Evolutionary conservation across 768 basidiomycete genomes (phyloP).

Genomic region (Hypsizygus marmoreus): DNA sequence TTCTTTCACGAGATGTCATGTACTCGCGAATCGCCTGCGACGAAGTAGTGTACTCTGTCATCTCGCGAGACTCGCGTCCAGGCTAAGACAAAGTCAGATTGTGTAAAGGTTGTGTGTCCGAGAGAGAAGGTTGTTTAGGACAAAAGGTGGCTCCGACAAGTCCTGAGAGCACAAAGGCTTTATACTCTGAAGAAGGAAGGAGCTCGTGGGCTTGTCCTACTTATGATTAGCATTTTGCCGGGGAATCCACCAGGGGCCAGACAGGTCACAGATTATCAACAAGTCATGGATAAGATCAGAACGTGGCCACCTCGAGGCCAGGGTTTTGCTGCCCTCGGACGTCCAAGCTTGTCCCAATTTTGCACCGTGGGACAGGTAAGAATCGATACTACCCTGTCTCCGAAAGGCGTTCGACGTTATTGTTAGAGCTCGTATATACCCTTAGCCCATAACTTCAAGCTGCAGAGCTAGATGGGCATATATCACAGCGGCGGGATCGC

Average conservation of each 20-base stretch:
- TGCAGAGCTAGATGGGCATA: too few relatives aligned
- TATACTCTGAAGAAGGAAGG: slow-evolving; percentile 32
- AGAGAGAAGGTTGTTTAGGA: slow-evolving; percentile 23
- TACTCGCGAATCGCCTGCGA: slow-evolving; percentile 61
- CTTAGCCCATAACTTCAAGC: too few relatives aligned
- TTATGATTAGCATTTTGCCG: slow-evolving; percentile 35
- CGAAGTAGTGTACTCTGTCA: slow-evolving; percentile 68
- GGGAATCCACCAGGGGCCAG: slow-evolving; percentile 31
- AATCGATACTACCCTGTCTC: neutral
- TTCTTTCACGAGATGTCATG: slow-evolving; percentile 61
- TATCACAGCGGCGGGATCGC: neutral
- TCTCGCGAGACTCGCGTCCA: slow-evolving; percentile 25
- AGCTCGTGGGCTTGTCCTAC: slow-evolving; percentile 12
- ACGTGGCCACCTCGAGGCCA: slow-evolving; percentile 50
- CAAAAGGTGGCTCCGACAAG: slow-evolving; percentile 25
- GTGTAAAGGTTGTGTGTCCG: slow-evolving; percentile 6
- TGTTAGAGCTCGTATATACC: too few relatives aligned
- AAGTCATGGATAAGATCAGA: slow-evolving; percentile 44
- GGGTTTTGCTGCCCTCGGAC: slow-evolving; percentile 15
- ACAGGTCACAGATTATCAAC: slow-evolving; percentile 38
- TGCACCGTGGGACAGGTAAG: slow-evolving; percentile 19
- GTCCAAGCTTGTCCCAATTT: slow-evolving; percentile 16
- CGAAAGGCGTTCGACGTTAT: slow-evolving; percentile 2
- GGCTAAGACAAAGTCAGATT: slow-evolving; percentile 14
- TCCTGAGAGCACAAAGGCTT: slow-evolving; percentile 30